Conservation (phyloP, 2,329 filamentous ascomycete species). For the Truncatella angustata region DNA sequence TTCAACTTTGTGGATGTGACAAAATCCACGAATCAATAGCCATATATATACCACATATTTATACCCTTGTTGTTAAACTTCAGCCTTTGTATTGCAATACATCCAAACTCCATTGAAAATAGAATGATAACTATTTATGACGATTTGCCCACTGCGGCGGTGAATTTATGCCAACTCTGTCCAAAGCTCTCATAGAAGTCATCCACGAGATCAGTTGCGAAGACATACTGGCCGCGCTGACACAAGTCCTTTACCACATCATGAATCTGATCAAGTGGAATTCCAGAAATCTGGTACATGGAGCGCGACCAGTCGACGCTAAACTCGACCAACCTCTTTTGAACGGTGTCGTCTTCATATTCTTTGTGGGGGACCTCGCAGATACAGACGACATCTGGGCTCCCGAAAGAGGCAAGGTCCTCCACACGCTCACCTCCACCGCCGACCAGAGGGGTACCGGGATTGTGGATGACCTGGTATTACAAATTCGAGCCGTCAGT, state of each 20-base stretch:
- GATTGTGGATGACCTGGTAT: slow-evolving; percentile 5
- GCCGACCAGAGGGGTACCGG: slow-evolving; percentile 1
- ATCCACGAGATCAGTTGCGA: slow-evolving; percentile 2
- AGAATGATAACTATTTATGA: too few species aligned
- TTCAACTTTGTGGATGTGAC: not conserved
- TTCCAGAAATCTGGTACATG: slow-evolving; percentile 5
- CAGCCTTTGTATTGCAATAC: too few species aligned
- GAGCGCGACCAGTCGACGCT: not conserved
- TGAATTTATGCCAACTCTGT: slow-evolving; percentile 1
- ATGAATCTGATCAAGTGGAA: not conserved
- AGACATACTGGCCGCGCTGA: slow-evolving; percentile 3
- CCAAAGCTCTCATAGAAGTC: slow-evolving; percentile 8
- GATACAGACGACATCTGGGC: slow-evolving; percentile 1
- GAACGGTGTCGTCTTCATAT: not conserved
- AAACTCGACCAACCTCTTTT: slow-evolving; percentile 1
- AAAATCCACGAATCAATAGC: not conserved
- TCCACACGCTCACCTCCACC: too few species aligned
- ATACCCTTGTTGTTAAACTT: too few species aligned
- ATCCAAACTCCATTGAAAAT: too few species aligned
- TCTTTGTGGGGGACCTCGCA: slow-evolving; percentile 1
- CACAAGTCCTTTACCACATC: slow-evolving; percentile 1
- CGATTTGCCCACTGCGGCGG: not conserved
- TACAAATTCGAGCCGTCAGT: not conserved
- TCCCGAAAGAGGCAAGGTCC: not conserved
- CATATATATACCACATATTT: too few species aligned